Base-by-base conservation (phyloP, 108 stramenopile species). In the Pseudonitzschia multiseries region DNA sequence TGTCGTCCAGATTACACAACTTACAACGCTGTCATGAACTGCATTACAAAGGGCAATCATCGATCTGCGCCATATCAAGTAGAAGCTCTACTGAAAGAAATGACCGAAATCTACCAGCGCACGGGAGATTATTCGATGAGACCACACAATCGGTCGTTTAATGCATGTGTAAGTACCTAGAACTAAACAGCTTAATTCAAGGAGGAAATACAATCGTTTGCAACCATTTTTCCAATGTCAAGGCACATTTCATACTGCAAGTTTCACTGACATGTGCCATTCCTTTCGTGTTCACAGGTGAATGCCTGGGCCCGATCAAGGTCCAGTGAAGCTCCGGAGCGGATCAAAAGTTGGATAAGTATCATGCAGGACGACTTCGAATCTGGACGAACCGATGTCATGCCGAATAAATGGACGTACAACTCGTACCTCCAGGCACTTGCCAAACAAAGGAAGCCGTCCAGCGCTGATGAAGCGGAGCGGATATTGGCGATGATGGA, bases 1-100 rank as follows among this genome's bases (percentile, higher is more conserved):
- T 41, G 52, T 28, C 53, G 51, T 26, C 81, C 81, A n/a, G 74
- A 82, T 61, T 50, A 68, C 15, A 50, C 73, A 32, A 60, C 73
- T 1, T 82, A 74, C 77, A 78, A 78, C 60, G 53, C 73, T 4
- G 73, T 78, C 36, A 57, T 78, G 73, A 75, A 68, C 59, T 54
- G 65, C 28, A 60, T 65, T 13, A 77, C 73, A 1, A 81, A 75
- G 44, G 67, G 71, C 59, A 52, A 66, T 14, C 27, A 72, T 31
- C 21, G 26, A 18, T 44, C 70, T 9, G 74, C 80, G 1, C 68
- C 70, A 28, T 48, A 69, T 22, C 50, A 62, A 48, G 81, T 76
- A 18, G 81, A 78, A 56, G 73, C 28, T 0, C 26, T 82, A 6
- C 44, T 82, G 57, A 26, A 63, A n/a, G 71, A 72, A 68, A 72